Percentiles rank a stretch among this genome's conserved stretches.
Conservation (phyloP, 306 rosid genomes). For the Glycine tomentella region DNA sequence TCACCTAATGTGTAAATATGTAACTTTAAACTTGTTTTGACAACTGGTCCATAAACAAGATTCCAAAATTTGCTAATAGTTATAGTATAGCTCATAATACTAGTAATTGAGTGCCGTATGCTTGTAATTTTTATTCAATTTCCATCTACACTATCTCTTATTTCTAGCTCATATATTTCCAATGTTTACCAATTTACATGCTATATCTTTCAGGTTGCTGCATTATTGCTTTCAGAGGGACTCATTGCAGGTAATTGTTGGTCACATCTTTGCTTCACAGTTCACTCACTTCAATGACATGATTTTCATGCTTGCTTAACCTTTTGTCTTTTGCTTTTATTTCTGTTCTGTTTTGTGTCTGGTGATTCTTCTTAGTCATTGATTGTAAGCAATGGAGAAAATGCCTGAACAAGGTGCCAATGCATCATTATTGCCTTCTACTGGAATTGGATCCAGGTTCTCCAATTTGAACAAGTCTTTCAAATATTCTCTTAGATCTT, state of each 20-base stretch:
- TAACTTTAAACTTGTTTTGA: neutral
- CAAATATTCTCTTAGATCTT: slow-evolving; percentile 59
- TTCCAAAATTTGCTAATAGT: neutral
- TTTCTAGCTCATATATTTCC: neutral
- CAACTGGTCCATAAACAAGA: neutral
- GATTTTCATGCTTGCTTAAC: neutral
- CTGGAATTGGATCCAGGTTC: slow-evolving; percentile 59
- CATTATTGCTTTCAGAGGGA: slow-evolving; percentile 67
- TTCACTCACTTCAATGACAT: neutral
- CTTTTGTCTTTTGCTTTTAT: neutral
- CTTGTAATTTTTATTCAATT: slow-evolving; percentile 8
- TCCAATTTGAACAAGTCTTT: slow-evolving; percentile 69
- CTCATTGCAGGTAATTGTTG: slow-evolving; percentile 65
- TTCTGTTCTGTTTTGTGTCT: neutral
- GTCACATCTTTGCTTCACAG: slow-evolving; percentile 35
- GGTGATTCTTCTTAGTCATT: neutral
- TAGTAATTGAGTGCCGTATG: neutral
- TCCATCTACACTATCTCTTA: neutral
- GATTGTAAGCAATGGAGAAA: slow-evolving; percentile 53
- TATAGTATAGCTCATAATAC: neutral
- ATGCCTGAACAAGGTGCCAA: slow-evolving; percentile 21
- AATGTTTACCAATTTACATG: slow-evolving; percentile 23
- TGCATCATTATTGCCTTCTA: slow-evolving; percentile 21
- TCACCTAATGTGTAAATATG: neutral
- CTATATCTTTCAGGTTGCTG: slow-evolving; percentile 62